Conservation (phyloP, 2,329 filamentous ascomycete species). For the Beauveria brongniartii region DNA sequence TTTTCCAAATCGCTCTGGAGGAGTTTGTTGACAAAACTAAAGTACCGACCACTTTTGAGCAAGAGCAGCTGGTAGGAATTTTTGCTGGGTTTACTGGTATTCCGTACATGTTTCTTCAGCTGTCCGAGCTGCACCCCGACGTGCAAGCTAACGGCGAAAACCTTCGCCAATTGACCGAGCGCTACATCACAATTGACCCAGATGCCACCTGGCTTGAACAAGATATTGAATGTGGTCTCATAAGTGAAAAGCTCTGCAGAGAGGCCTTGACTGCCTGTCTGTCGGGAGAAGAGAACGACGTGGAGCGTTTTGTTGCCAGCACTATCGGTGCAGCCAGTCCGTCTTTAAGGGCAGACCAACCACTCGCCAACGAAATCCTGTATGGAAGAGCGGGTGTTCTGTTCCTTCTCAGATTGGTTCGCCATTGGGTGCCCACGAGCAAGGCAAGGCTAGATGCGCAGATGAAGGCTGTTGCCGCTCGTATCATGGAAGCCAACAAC, state of each 20-base stretch:
- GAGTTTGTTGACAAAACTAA: conserved; percentile 29
- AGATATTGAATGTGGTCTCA: conserved; percentile 37
- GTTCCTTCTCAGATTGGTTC: conserved; percentile 58
- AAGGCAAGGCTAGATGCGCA: conserved; percentile 41
- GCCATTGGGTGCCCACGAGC: conserved; percentile 44
- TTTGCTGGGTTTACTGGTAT: conserved; percentile 47
- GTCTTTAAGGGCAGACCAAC: conserved; percentile 25
- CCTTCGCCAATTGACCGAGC: conserved; percentile 36
- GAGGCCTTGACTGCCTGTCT: conserved; percentile 38
- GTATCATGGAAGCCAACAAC: conserved; percentile 45
- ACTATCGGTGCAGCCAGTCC: conserved; percentile 18
- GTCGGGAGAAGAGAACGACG: conserved; percentile 28
- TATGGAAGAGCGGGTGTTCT: conserved; percentile 61
- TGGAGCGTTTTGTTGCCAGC: conserved; percentile 32
- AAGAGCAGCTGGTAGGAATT: conserved; percentile 35
- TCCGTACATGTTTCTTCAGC: conserved; percentile 46
- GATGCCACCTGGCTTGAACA: conserved; percentile 28
- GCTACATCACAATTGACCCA: conserved; percentile 36
- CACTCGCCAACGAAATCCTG: conserved; percentile 50
- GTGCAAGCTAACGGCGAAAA: conserved; percentile 34
- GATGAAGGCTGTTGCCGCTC: conserved; percentile 48
- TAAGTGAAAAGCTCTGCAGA: conserved; percentile 40
- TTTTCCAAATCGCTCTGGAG: conserved; percentile 28
- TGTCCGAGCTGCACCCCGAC: conserved; percentile 36
- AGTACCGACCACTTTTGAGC: conserved; percentile 27